These are phyloP conservation scores for Aspergillus indologenus DNA, from an alignment of 495 filamentous ascomycete genomes.

Conservation along the genomic window DNA sequence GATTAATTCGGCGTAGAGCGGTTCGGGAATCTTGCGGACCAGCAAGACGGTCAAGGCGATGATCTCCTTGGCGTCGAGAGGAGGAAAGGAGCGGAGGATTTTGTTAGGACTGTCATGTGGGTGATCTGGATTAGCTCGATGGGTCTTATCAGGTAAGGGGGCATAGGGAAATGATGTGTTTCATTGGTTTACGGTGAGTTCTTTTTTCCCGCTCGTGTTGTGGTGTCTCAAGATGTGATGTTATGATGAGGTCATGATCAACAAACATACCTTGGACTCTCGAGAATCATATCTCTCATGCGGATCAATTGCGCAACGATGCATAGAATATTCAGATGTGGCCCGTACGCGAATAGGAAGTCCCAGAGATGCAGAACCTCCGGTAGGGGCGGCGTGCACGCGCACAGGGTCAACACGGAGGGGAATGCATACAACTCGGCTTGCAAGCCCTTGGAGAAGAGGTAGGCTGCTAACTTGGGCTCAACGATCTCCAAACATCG, in stretches of 20 bases:
- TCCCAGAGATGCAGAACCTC: conserved; percentile 97
- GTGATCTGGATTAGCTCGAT: not conserved
- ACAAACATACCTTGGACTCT: conserved; percentile 67
- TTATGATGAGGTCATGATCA: not conserved
- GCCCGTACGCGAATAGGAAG: conserved; percentile 92
- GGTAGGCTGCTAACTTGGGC: conserved; percentile 75
- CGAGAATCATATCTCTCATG: conserved; percentile 78
- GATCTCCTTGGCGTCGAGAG: conserved; percentile 74
- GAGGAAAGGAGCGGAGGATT: conserved; percentile 84
- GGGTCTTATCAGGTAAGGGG: not conserved
- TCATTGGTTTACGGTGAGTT: no score
- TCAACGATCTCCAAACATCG: conserved; percentile 87
- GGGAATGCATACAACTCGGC: conserved; percentile 98
- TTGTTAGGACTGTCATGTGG: conserved; percentile 73
- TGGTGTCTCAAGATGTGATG: not conserved
- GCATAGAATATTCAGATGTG: conserved; percentile 91
- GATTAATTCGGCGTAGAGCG: conserved; percentile 85
- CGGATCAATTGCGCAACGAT: conserved; percentile 95
- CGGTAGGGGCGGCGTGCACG: conserved; percentile 93
- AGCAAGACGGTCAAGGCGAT: conserved; percentile 76
- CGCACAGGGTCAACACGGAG: conserved; percentile 89
- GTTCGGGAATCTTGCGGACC: conserved; percentile 80
- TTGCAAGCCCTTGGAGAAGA: conserved; percentile 79
- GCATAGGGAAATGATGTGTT: no score
- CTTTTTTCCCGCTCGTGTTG: no score